Percentiles rank a stretch among this genome's conserved stretches.
Conservation (phyloP, 129 eudicot genomes). For the Chrysanthemum makinoi region DNA sequence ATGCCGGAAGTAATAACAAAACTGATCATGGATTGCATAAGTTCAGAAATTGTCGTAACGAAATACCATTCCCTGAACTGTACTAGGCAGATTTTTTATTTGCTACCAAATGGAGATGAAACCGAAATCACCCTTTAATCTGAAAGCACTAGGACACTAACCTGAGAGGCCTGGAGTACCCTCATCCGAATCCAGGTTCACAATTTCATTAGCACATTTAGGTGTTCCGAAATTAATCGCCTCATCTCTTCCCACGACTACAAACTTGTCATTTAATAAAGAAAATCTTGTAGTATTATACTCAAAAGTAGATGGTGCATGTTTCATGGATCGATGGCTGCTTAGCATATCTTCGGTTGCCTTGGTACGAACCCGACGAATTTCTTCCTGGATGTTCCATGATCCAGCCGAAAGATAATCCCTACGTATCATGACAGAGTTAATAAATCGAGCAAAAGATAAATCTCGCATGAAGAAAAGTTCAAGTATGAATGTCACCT, state of each 20-base stretch:
- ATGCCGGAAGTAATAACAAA: no score
- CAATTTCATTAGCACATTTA: conserved; percentile 33
- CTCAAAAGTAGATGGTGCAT: conserved; percentile 30
- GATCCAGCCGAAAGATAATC: conserved; percentile 68
- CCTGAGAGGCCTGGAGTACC: conserved; percentile 9
- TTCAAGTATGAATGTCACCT: not conserved
- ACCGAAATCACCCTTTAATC: not conserved
- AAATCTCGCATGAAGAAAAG: not conserved
- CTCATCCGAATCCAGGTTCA: conserved; percentile 33
- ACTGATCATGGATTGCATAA: no score
- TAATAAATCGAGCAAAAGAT: conserved; percentile 1
- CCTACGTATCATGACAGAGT: conserved; percentile 39
- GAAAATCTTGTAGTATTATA: conserved; percentile 25
- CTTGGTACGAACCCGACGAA: conserved; percentile 77
- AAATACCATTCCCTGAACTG: no score
- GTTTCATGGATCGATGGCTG: conserved; percentile 41
- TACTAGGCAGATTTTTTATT: no score
- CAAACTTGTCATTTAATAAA: conserved; percentile 20
- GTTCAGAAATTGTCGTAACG: not conserved
- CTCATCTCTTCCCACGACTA: conserved; percentile 20
- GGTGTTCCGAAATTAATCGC: conserved; percentile 22
- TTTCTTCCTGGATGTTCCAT: conserved; percentile 89
- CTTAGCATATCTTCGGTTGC: conserved; percentile 82
- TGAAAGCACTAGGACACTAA: not conserved
- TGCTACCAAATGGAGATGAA: no score